These are phyloP conservation scores for Ceratocystis destructans DNA, from an alignment of 2,329 filamentous ascomycete species.

Conservation along the genomic window DNA sequence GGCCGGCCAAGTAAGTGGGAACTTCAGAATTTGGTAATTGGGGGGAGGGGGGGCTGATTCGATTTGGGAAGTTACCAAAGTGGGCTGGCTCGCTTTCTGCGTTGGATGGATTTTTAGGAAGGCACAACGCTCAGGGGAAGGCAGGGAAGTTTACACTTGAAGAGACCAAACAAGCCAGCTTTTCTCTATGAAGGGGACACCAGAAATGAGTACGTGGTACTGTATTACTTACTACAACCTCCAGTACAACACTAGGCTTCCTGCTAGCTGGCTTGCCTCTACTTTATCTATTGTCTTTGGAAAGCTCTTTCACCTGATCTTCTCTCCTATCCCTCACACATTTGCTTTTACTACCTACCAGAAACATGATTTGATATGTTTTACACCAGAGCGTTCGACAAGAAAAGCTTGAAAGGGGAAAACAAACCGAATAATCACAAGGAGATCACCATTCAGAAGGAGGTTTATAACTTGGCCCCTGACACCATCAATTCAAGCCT, in stretches of 20 bases:
- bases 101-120: not conserved
- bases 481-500: not conserved
- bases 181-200: not conserved
- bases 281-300: not conserved
- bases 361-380: no score
- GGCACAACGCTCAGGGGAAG: slow-evolving; percentile 10
- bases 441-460: not conserved
- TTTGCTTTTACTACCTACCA: no score
- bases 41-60: not conserved
- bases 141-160: not conserved
- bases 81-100: slow-evolving; percentile 4
- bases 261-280: not conserved
- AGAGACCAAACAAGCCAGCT: not conserved
- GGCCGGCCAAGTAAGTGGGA: slow-evolving; percentile 8
- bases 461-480: not conserved
- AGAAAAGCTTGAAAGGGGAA: not conserved
- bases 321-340: not conserved
- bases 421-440: no score
- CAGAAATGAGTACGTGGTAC: slow-evolving; percentile 2
- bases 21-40: slow-evolving; percentile 7
- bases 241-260: not conserved
- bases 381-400: no score
- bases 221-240: not conserved
- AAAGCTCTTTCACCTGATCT: not conserved
- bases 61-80: slow-evolving; percentile 8